Evolutionary conservation across 345 rosid genomes (phyloP).

Genomic region (Hevea brasiliensis): DNA sequence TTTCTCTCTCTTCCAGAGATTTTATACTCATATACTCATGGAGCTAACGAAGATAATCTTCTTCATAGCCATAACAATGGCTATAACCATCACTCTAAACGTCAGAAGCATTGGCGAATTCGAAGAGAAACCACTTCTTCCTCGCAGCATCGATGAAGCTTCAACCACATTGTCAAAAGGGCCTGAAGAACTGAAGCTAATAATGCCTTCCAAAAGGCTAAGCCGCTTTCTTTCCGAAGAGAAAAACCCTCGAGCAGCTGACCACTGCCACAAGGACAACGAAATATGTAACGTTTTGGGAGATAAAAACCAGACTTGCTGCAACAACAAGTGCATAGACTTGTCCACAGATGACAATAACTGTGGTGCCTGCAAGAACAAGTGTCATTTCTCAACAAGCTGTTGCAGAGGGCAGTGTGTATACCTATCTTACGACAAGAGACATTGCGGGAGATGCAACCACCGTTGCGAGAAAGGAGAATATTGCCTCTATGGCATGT

Average conservation of each 20-base stretch:
- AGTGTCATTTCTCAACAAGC: conserved; percentile 54
- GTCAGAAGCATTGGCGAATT: conserved; percentile 26
- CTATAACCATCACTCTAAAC: conserved; percentile 41
- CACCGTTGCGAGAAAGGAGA: conserved; percentile 43
- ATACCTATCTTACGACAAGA: conserved; percentile 49
- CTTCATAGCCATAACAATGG: conserved; percentile 45
- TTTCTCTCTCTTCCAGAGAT: not conserved
- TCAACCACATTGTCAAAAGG: not conserved
- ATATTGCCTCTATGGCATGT: conserved; percentile 68
- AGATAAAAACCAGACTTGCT: conserved; percentile 49
- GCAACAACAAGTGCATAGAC: conserved; percentile 78
- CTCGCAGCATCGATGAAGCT: too few species aligned
- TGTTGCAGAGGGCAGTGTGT: conserved; percentile 84
- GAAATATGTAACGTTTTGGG: conserved; percentile 35
- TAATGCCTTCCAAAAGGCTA: conserved; percentile 35
- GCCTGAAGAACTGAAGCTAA: not conserved
- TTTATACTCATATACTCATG: conserved; percentile 28
- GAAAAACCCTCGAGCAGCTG: conserved; percentile 65
- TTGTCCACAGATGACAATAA: conserved; percentile 44
- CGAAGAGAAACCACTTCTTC: conserved; percentile 12
- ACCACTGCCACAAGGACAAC: conserved; percentile 55
- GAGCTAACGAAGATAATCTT: conserved; percentile 38
- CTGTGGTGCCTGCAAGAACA: conserved; percentile 73
- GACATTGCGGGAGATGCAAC: conserved; percentile 76
- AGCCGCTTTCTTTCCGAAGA: conserved; percentile 60